phyloP scores from a whole-genome alignment of 108 stramenopile genomes.

The Skeletonema menzelii region DNA sequence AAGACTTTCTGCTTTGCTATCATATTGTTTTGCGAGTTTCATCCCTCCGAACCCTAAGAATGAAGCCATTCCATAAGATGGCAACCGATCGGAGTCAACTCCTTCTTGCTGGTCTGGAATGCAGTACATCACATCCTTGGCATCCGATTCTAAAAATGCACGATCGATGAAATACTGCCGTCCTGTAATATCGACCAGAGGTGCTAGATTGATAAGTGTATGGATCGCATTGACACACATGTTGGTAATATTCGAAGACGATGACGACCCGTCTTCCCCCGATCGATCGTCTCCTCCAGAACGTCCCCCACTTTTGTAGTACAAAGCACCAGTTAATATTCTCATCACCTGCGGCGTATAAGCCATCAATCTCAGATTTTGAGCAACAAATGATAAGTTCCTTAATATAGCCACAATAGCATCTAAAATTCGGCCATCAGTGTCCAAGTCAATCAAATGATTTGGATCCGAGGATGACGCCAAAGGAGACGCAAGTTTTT shows the following conservation, averaged over 20 bases:
- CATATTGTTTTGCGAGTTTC: conserved; percentile 74
- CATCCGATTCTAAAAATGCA: conserved; percentile 56
- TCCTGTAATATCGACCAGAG: conserved; percentile 74
- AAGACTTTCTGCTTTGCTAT: conserved; percentile 45
- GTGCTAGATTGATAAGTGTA: conserved; percentile 65
- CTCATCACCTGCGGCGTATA: conserved; percentile 51
- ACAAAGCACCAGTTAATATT: conserved; percentile 69
- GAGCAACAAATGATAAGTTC: conserved; percentile 56
- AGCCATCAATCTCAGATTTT: conserved; percentile 73
- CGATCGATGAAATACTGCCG: conserved; percentile 72
- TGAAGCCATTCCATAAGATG: conserved; percentile 54
- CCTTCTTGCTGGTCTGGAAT: conserved; percentile 43
- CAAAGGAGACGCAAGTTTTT: conserved; percentile 47
- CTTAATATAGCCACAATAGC: conserved; percentile 35
- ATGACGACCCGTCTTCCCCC: background rate
- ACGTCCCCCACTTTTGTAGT: conserved; percentile 48
- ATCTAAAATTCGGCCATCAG: conserved; percentile 27
- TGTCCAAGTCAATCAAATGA: conserved; percentile 51
- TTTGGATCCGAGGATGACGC: conserved; percentile 68
- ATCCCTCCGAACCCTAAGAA: conserved; percentile 68
- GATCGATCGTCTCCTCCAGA: conserved; percentile 45
- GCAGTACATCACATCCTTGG: conserved; percentile 39
- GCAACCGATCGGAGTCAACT: conserved; percentile 41
- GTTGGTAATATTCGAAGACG: conserved; percentile 44
- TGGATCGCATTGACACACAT: conserved; percentile 63